phyloP scores from a whole-genome alignment of 202 grass and related monocot species.

The Cymbopogon flexuosus region DNA sequence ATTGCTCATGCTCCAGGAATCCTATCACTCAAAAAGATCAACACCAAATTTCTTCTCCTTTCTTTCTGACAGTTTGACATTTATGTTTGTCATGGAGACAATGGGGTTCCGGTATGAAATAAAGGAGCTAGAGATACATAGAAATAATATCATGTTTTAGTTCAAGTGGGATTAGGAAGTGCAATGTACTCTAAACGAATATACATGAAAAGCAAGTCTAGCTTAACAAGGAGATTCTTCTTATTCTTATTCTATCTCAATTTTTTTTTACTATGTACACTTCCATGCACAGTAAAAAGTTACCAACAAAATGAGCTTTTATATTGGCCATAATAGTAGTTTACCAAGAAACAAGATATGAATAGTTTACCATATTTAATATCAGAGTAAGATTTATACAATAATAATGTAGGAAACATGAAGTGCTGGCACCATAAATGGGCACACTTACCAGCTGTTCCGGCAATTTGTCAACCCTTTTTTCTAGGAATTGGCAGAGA shows the following conservation, averaged over 20 bases:
- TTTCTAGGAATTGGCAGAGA: constrained; percentile 62
- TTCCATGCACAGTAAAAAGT: not conserved
- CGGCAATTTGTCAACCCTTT: constrained; percentile 40
- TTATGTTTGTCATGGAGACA: not conserved
- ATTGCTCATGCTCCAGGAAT: not conserved
- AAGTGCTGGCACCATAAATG: not conserved
- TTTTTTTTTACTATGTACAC: not conserved
- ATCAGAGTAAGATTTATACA: not conserved
- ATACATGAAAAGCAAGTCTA: not conserved
- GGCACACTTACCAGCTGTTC: constrained; percentile 45
- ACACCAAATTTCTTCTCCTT: not conserved
- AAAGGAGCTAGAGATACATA: not conserved
- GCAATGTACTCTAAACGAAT: not conserved
- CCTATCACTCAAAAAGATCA: not conserved
- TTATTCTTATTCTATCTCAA: not conserved
- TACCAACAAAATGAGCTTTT: not conserved
- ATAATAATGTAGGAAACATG: not conserved
- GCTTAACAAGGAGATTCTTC: not conserved
- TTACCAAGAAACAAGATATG: not conserved
- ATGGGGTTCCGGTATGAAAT: not conserved
- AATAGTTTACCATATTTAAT: not conserved
- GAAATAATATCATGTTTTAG: not conserved
- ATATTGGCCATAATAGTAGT: not conserved
- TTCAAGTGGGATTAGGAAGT: not conserved
- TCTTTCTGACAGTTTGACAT: not conserved